phyloP scores from a whole-genome alignment of 75 land plant species.

The Pinus taeda region DNA sequence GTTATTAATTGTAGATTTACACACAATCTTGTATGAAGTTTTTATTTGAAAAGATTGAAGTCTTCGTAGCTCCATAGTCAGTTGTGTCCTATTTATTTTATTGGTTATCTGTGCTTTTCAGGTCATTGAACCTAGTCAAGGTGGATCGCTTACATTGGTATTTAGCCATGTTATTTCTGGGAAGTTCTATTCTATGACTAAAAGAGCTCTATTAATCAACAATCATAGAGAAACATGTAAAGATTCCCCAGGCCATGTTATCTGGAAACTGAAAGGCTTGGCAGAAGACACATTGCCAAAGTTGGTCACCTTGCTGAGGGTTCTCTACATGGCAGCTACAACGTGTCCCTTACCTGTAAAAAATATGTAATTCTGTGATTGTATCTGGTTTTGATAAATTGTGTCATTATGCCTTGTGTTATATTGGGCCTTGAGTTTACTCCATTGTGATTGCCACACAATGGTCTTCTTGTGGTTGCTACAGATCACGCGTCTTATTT shows the following conservation, averaged over 20 bases:
- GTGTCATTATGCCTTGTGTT: neutral
- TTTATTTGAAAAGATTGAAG: neutral
- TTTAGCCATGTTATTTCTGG: constrained; percentile 6
- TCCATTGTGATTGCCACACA: constrained; percentile 1
- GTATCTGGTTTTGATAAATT: neutral
- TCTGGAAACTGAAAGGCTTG: constrained; percentile 45
- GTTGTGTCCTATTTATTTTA: neutral
- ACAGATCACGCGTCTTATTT: neutral
- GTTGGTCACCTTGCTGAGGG: constrained; percentile 46
- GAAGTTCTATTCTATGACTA: neutral
- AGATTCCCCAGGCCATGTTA: constrained; percentile 2
- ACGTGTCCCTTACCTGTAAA: constrained; percentile 22
- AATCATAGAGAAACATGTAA: neutral
- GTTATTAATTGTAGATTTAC: neutral
- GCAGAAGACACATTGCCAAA: constrained; percentile 37
- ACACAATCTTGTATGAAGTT: neutral
- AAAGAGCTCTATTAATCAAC: neutral
- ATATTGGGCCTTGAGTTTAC: neutral
- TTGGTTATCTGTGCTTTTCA: constrained; percentile 11
- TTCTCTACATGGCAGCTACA: constrained; percentile 30
- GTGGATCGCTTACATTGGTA: constrained; percentile 24
- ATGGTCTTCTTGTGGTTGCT: too few species aligned
- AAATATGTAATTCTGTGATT: constrained; percentile 11
- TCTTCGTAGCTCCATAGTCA: neutral
- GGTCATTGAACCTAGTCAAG: constrained; percentile 30